Evolutionary conservation across 23 red algal genomes (phyloP).

Genomic region (Gracilaria caudata): DNA sequence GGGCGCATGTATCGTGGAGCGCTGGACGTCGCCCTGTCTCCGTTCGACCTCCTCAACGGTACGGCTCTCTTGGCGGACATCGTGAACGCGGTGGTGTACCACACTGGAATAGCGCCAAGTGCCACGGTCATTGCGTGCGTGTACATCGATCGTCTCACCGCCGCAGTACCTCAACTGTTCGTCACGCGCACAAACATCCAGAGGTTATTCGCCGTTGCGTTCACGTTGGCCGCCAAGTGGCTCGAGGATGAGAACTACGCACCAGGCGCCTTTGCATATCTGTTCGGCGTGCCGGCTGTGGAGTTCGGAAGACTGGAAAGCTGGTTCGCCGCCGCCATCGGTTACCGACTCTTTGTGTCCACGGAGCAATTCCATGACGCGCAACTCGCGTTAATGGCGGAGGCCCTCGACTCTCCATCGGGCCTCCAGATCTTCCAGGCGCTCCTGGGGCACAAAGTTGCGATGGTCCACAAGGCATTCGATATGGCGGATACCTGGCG

Average conservation of each 20-base stretch:
- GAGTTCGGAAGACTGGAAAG: background rate
- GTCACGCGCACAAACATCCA: conserved; percentile 3
- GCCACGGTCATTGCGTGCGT: conserved; percentile 3
- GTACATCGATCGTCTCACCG: conserved; percentile 27
- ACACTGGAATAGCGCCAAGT: background rate
- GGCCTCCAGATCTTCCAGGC: conserved; percentile 3
- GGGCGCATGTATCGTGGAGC: conserved; percentile 5
- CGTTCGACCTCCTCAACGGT: background rate
- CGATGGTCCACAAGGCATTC: conserved; percentile 2
- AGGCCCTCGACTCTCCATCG: conserved; percentile 15
- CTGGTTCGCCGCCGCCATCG: conserved; percentile 1
- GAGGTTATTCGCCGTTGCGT: conserved; percentile 29
- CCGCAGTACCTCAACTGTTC: conserved; percentile 2
- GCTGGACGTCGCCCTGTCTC: background rate
- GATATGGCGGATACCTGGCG: background rate
- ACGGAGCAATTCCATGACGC: conserved; percentile 20
- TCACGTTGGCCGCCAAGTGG: conserved; percentile 18
- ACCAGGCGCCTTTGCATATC: background rate
- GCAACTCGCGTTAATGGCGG: conserved; percentile 6
- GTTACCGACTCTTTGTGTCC: background rate
- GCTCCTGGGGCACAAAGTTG: background rate
- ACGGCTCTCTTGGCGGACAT: background rate
- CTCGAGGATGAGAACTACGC: background rate
- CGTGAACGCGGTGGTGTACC: background rate
- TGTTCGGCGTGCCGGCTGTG: conserved; percentile 1